These are phyloP conservation scores for Populus ilicifolia DNA, from an alignment of 345 rosid species.

Conservation along the genomic window DNA sequence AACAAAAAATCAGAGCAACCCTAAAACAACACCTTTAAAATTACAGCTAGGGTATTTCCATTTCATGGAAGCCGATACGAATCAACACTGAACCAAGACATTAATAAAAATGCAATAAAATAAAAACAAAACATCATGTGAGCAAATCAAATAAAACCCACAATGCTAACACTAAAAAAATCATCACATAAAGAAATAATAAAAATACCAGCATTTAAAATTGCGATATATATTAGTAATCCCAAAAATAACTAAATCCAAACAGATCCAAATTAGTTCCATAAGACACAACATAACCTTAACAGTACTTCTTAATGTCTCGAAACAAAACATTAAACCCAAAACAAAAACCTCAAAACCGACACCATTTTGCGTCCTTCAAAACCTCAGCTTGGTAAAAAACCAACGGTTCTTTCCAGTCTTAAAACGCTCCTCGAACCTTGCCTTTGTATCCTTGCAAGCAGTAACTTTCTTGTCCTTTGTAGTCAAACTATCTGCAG, in stretches of 20 bases:
- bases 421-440: slow-evolving; percentile 28
- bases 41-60: too few species aligned
- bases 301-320: neutral
- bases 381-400: slow-evolving; percentile 30
- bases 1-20: neutral
- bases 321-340: neutral
- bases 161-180: neutral
- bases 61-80: neutral
- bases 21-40: neutral
- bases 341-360: neutral
- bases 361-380: neutral
- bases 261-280: neutral
- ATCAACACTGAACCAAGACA: neutral
- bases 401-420: slow-evolving; percentile 31
- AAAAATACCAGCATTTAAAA: neutral
- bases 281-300: neutral
- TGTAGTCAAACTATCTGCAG: neutral
- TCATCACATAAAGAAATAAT: neutral
- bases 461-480: slow-evolving; percentile 27
- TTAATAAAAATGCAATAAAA: neutral
- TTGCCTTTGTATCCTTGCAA: slow-evolving; percentile 18
- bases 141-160: neutral
- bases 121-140: neutral
- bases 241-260: neutral
- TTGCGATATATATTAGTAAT: neutral